Base-by-base conservation (phyloP, 768 basidiomycete genomes). In the Psilocybe azurescens region DNA sequence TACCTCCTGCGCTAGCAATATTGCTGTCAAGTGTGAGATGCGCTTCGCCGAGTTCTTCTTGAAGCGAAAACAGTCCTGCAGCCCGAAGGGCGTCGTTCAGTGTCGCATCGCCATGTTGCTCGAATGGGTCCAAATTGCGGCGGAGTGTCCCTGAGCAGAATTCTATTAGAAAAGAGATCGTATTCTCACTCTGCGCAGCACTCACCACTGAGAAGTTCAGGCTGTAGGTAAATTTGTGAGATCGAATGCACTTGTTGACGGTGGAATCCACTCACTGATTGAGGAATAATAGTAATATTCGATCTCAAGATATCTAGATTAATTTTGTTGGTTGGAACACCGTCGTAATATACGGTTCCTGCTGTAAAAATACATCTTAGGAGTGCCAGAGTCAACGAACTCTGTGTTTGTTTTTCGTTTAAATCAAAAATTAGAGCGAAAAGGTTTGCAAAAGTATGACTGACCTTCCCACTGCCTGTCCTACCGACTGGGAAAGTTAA, bases 121-220 rank as follows among this genome's bases (percentile, higher is more conserved):
- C 76, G 66, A 89, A 89, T 0, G 87, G 88, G 68, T 90, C 89
- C 41, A 89, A 73, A 67, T 91, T 90, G 64, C 81, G 81, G 14
- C 89, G 77, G 4, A 91, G 74, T 6, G 86, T 85, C 18, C 69
- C 68, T 67, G 56, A 28, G 29, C 13, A 24, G n/a, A 20, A 16
- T 3, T 33, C 41, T 30, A 18, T 51, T 18, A 58, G 53, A 48
- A 39, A 39, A 39, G 29, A 24, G 30, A 49, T 18, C 2, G n/a
- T 9, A 33, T 44, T 58, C 53, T 24, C 44, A 50, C 41, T 47
- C 29, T 30, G 33, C 16, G 44, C 56, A 55, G 30, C 44, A 57
- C 44, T 59, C 61, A 10, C 89, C 89, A 29, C 82, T 79, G 60
- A 89, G 82, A 16, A 91, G 78, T 56, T 79, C 80, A 53, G 80